phyloP scores from a whole-genome alignment of 2,329 filamentous ascomycete species.

The Furcasterigmium sp. region DNA sequence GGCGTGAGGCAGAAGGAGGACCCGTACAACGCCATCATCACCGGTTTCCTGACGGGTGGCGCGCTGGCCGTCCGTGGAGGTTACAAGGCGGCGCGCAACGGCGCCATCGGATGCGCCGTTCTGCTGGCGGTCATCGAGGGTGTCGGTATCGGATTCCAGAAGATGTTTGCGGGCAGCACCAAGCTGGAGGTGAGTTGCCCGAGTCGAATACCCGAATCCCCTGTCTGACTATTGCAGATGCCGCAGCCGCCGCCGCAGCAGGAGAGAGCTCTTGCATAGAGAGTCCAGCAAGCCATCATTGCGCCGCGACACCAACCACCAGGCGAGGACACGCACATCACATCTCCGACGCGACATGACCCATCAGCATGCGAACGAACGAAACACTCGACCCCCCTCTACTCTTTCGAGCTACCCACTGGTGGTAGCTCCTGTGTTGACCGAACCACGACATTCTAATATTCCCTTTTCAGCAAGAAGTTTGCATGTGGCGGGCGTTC shows the following conservation, averaged over 20 bases:
- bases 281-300: no score
- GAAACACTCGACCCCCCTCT: constrained; percentile 8
- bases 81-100: constrained; percentile 86
- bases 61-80: constrained; percentile 88
- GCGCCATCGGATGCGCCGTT: constrained; percentile 92
- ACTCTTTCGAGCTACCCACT: constrained; percentile 5
- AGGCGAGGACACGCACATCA: no score
- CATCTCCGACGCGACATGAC: not conserved
- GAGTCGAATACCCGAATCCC: not conserved
- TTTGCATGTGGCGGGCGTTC: constrained; percentile 8
- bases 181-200: constrained; percentile 64
- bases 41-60: constrained; percentile 94
- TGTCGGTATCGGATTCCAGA: constrained; percentile 91
- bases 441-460: constrained; percentile 5
- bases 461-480: not conserved
- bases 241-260: constrained; percentile 24
- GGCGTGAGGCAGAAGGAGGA: constrained; percentile 94
- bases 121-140: constrained; percentile 95
- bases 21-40: constrained; percentile 95
- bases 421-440: constrained; percentile 4
- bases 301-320: no score
- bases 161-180: constrained; percentile 88
- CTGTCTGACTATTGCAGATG: constrained; percentile 15
- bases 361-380: not conserved
- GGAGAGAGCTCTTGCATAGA: constrained; percentile 25